phyloP scores from a whole-genome alignment of 768 basidiomycete genomes.

The Boletus rufocinnamomeus region DNA sequence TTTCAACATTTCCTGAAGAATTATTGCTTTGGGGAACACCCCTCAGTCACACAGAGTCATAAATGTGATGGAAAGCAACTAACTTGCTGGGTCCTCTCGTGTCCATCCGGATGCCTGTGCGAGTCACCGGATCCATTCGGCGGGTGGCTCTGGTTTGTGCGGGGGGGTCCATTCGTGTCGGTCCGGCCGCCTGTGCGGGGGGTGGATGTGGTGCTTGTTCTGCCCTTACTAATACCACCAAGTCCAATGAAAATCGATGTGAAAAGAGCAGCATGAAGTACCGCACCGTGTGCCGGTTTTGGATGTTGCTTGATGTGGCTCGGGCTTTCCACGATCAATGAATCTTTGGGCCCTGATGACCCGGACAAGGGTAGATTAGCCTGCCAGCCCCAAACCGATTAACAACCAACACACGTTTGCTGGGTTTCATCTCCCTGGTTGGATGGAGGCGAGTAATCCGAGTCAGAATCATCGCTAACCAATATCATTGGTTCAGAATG shows the following conservation, averaged over 20 bases:
- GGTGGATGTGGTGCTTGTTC: background rate
- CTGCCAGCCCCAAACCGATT: background rate
- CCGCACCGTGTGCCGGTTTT: background rate
- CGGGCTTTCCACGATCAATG: slow-evolving; percentile 15
- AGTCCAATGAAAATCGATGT: background rate
- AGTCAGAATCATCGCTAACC: slow-evolving; percentile 2
- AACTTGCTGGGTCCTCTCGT: background rate
- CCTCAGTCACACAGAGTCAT: background rate
- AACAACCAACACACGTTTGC: background rate
- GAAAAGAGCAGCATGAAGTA: background rate
- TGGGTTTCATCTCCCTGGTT: background rate
- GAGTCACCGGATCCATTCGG: too few species aligned
- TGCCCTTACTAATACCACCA: background rate
- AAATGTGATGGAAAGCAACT: background rate
- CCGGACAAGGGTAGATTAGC: background rate
- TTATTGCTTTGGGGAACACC: background rate
- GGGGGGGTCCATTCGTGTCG: too few species aligned
- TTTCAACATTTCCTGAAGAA: background rate
- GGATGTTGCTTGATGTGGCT: too few species aligned
- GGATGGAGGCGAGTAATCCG: background rate
- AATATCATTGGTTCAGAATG: background rate
- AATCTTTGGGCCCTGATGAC: slow-evolving; percentile 4
- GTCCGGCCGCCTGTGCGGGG: background rate
- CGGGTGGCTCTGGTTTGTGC: too few species aligned
- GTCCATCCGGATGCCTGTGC: too few species aligned